Evolutionary conservation across 129 eudicot genomes (phyloP).

Genomic region (Lactuca saligna): DNA sequence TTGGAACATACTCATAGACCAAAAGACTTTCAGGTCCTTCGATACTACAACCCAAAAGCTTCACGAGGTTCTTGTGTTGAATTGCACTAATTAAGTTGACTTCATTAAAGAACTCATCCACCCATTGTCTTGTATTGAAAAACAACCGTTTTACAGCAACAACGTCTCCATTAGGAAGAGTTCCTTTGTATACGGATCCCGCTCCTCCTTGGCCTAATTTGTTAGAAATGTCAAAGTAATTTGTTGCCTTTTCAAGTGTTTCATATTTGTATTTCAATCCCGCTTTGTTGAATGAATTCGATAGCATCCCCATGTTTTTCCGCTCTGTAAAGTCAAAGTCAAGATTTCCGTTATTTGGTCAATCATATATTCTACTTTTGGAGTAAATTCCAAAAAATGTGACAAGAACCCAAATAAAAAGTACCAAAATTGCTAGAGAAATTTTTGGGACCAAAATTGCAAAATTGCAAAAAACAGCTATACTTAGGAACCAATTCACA

Average conservation of each 20-base stretch:
- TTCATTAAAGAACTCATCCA: constrained; percentile 83
- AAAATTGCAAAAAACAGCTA: too few relatives aligned
- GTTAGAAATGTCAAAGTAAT: constrained; percentile 52
- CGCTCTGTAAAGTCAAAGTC: constrained; percentile 42
- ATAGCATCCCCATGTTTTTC: constrained; percentile 49
- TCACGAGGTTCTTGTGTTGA: constrained; percentile 79
- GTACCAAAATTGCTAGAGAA: too few relatives aligned
- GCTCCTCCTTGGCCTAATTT: constrained; percentile 92
- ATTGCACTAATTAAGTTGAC: constrained; percentile 70
- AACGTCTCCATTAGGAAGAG: constrained; percentile 55
- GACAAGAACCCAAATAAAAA: too few relatives aligned
- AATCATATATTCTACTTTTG: not conserved
- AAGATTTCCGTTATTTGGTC: constrained; percentile 4
- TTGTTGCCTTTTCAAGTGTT: constrained; percentile 73
- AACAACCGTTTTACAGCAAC: constrained; percentile 73
- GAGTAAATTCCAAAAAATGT: not conserved
- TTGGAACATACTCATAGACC: constrained; percentile 74
- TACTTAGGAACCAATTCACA: too few relatives aligned
- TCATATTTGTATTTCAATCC: constrained; percentile 71
- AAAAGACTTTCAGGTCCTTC: constrained; percentile 90
- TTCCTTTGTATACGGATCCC: constrained; percentile 72
- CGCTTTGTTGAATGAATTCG: constrained; percentile 56
- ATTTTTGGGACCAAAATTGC: too few relatives aligned
- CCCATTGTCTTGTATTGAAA: constrained; percentile 84
- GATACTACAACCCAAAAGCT: constrained; percentile 83